Conservation (phyloP, 306 rosid genomes). For the Sesbania bispinosa region DNA sequence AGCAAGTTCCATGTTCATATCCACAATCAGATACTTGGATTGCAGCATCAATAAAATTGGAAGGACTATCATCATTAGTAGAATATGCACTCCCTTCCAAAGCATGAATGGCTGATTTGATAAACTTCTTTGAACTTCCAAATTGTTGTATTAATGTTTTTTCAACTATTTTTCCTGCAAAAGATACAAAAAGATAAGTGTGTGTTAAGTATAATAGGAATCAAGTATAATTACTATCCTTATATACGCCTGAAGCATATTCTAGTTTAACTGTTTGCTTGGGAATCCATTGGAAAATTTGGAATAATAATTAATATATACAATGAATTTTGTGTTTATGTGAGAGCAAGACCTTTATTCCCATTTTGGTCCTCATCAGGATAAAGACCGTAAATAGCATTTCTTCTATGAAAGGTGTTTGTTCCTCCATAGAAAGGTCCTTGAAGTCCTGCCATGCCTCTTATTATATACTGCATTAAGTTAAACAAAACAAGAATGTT, state of each 20-base stretch:
- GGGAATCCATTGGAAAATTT: not conserved
- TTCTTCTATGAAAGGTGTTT: conserved; percentile 59
- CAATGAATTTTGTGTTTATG: no score
- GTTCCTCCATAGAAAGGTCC: conserved; percentile 55
- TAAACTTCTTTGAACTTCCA: conserved; percentile 55
- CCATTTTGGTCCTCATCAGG: conserved; percentile 23
- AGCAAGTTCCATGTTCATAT: conserved; percentile 50
- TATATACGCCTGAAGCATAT: not conserved
- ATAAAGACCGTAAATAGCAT: conserved; percentile 56
- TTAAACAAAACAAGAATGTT: not conserved
- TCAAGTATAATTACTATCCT: not conserved
- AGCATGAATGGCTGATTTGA: conserved; percentile 38
- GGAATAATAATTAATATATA: not conserved
- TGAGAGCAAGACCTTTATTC: conserved; percentile 15
- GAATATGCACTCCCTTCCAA: conserved; percentile 25
- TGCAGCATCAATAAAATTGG: conserved; percentile 35
- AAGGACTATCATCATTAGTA: not conserved
- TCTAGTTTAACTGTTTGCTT: not conserved
- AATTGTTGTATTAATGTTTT: conserved; percentile 29
- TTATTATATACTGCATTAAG: conserved; percentile 22
- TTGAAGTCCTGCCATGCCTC: conserved; percentile 57
- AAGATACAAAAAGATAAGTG: not conserved
- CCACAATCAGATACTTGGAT: conserved; percentile 36
- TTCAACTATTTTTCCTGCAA: conserved; percentile 27
- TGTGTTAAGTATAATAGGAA: not conserved